Evolutionary conservation across 495 filamentous ascomycete genomes (phyloP).

Genomic region (Penicillium coprophilum): DNA sequence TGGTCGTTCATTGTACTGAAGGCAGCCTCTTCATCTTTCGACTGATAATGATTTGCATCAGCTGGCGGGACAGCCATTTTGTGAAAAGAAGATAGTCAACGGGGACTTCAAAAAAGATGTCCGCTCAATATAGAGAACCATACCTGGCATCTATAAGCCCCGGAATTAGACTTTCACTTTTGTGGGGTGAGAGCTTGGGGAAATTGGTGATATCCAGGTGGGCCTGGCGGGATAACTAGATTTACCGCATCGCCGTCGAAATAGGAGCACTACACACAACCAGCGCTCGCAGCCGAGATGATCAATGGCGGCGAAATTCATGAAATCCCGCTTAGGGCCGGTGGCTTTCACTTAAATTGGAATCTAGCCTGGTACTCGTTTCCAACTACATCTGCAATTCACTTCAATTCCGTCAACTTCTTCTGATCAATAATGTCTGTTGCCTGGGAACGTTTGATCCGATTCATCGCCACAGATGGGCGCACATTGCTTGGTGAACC

Average conservation of each 20-base stretch:
- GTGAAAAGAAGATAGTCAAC: not conserved
- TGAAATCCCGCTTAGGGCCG: not conserved
- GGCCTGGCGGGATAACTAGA: not conserved
- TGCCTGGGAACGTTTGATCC: constrained; percentile 48
- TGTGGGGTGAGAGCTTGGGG: not conserved
- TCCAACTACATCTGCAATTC: not conserved
- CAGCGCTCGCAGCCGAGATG: not conserved
- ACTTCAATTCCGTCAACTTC: too few relatives aligned
- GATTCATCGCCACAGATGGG: constrained; percentile 45
- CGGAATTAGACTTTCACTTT: not conserved
- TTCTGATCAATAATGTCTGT: constrained; percentile 6
- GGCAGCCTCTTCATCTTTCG: not conserved
- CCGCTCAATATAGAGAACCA: not conserved
- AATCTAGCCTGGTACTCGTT: not conserved
- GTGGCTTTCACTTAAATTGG: not conserved
- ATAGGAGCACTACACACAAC: not conserved
- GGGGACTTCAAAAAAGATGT: not conserved
- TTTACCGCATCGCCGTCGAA: not conserved
- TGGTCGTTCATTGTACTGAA: not conserved
- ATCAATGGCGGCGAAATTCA: not conserved
- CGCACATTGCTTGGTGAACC: constrained; percentile 47
- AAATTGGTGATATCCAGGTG: not conserved
- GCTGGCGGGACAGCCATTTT: not conserved
- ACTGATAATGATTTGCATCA: not conserved
- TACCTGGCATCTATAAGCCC: not conserved